phyloP scores from a whole-genome alignment of 352 stramenopile genomes.

The Discostella stelligera region DNA sequence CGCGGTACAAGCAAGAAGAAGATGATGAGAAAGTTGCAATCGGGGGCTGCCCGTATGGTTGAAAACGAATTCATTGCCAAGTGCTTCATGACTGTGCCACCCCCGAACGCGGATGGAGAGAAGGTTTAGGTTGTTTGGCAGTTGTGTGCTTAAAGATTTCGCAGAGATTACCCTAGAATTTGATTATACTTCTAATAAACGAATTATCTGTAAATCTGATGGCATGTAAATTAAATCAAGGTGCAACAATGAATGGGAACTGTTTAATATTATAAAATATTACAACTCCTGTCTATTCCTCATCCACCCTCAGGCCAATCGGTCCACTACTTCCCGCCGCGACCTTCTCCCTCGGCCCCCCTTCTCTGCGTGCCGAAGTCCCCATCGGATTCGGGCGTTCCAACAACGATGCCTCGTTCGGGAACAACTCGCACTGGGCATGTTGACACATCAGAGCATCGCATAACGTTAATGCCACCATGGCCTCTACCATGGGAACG shows the following conservation, averaged over 20 bases:
- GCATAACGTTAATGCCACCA: conserved; percentile 94
- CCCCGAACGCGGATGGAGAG: conserved; percentile 31
- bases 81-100: conserved; percentile 73
- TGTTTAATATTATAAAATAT: too few relatives aligned
- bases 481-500: conserved; percentile 96
- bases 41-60: conserved; percentile 54
- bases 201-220: too few relatives aligned
- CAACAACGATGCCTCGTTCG: conserved; percentile 60
- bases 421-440: conserved; percentile 86
- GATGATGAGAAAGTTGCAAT: conserved; percentile 74
- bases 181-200: too few relatives aligned
- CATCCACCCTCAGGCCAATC: conserved; percentile 68
- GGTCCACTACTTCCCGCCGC: conserved; percentile 12
- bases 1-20: conserved; percentile 76
- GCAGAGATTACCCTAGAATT: too few relatives aligned
- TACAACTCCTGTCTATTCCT: conserved; percentile 54
- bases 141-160: conserved; percentile 1
- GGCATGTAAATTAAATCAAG: too few relatives aligned
- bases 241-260: too few relatives aligned
- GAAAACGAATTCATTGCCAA: conserved; percentile 83
- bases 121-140: conserved; percentile 22
- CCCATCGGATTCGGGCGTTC: conserved; percentile 75
- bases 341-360: conserved; percentile 35
- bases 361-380: conserved; percentile 57
- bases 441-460: conserved; percentile 96